Conservation (phyloP, 1,284 basidiomycete genomes). For the Kalmanozyma brasiliensis region DNA sequence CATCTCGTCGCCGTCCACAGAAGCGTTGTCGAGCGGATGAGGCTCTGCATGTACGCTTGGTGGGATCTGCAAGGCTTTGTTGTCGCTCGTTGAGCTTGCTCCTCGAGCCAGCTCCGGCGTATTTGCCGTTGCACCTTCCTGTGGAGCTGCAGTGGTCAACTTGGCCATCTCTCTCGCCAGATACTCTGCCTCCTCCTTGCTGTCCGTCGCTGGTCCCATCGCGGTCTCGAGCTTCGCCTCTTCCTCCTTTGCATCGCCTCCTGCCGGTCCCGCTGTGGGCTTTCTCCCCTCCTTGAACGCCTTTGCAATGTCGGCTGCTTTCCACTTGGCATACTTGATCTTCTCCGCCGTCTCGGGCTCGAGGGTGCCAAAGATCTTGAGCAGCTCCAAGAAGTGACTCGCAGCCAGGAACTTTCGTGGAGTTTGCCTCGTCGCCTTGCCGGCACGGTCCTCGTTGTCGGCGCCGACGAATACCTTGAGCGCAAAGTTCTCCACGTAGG, state of each 20-base stretch:
- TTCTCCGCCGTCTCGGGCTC: constrained; percentile 75
- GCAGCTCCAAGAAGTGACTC: constrained; percentile 84
- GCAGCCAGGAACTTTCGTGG: constrained; percentile 89
- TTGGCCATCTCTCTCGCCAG: constrained; percentile 58
- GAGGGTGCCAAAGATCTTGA: constrained; percentile 76
- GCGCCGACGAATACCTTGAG: constrained; percentile 85
- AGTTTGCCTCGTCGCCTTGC: constrained; percentile 79
- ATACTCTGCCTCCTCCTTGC: constrained; percentile 55
- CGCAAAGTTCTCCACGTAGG: constrained; percentile 94
- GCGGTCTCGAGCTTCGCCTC: constrained; percentile 29
- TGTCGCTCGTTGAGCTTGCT: constrained; percentile 9
- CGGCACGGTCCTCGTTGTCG: constrained; percentile 88
- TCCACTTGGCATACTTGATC: constrained; percentile 90
- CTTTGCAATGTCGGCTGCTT: constrained; percentile 86
- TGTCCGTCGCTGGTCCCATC: constrained; percentile 23
- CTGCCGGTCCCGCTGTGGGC: constrained; percentile 52
- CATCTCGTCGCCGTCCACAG: constrained; percentile 35
- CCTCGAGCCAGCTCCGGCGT: constrained; percentile 5
- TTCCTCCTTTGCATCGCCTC: constrained; percentile 46
- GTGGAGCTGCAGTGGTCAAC: constrained; percentile 29
- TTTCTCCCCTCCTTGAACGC: constrained; percentile 79
- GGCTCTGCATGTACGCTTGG: not conserved
- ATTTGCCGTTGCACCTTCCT: constrained; percentile 6
- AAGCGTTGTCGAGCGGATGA: constrained; percentile 11
- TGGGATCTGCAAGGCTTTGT: constrained; percentile 1